phyloP scores from a whole-genome alignment of 805 yeast genomes.

The Saccharomycopsis fodiens region DNA sequence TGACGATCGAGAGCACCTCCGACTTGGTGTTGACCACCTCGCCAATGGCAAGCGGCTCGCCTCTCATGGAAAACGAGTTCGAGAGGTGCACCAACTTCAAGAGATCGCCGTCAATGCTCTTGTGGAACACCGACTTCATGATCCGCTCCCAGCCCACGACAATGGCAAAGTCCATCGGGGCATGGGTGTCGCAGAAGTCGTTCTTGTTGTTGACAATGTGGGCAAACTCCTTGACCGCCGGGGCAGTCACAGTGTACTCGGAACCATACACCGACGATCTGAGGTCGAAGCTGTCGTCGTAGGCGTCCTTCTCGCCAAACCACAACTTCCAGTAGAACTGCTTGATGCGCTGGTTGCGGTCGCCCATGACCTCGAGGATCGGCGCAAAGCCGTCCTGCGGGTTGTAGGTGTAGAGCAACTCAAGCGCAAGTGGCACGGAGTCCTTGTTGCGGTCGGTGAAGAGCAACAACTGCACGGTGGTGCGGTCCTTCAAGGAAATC shows the following conservation, averaged over 20 bases:
- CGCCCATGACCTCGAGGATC: constrained; percentile 80
- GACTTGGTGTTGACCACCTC: constrained; percentile 81
- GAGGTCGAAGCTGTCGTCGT: constrained; percentile 48
- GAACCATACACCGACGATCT: constrained; percentile 42
- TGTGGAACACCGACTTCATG: constrained; percentile 97
- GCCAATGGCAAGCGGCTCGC: constrained; percentile 86
- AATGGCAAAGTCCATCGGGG: constrained; percentile 99
- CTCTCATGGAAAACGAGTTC: constrained; percentile 86
- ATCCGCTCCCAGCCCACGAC: constrained; percentile 98
- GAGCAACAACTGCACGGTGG: constrained; percentile 58
- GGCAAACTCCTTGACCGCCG: constrained; percentile 83
- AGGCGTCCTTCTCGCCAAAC: constrained; percentile 52
- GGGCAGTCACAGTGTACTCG: constrained; percentile 57
- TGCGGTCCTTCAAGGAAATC: constrained; percentile 39
- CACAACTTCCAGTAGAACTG: constrained; percentile 96
- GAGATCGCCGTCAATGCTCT: constrained; percentile 91
- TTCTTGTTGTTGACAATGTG: constrained; percentile 91
- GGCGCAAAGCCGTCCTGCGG: constrained; percentile 95
- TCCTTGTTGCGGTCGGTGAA: constrained; percentile 87
- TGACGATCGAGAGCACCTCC: constrained; percentile 77
- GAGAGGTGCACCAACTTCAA: constrained; percentile 90
- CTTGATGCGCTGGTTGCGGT: constrained; percentile 88
- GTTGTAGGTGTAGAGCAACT: constrained; percentile 69
- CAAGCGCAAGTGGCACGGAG: constrained; percentile 62
- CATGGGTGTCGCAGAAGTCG: constrained; percentile 45